Percentiles rank a stretch among this genome's conserved stretches.
phyloP scores from a whole-genome alignment of 768 basidiomycete genomes.

The Pisolithus orientalis region DNA sequence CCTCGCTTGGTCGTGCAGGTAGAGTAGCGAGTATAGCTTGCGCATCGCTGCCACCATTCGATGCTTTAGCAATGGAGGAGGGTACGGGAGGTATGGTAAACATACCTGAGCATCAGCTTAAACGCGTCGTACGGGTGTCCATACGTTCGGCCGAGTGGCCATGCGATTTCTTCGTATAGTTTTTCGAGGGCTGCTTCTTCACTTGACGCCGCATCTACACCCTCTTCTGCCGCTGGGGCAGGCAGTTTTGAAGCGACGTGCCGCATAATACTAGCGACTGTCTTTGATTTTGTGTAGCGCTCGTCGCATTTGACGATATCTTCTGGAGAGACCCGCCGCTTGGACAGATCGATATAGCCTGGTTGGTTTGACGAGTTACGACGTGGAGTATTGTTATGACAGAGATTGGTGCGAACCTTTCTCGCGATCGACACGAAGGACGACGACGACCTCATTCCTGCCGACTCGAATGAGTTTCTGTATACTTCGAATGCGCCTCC shows the following conservation, averaged over 20 bases:
- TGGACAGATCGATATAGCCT: conserved; percentile 99
- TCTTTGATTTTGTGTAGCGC: conserved; percentile 95
- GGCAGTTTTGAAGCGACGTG: conserved; percentile 85
- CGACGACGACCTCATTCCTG: conserved; percentile 97
- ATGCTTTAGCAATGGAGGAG: background rate
- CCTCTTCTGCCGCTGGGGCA: conserved; percentile 26
- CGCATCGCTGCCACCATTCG: conserved; percentile 42
- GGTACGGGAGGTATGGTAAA: conserved; percentile 1
- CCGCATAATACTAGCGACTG: conserved; percentile 88
- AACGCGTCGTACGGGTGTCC: conserved; percentile 98
- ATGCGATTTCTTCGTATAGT: conserved; percentile 86
- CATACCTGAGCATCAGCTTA: conserved; percentile 91
- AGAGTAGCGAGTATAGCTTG: conserved; percentile 80
- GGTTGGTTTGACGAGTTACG: background rate
- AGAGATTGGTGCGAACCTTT: conserved; percentile 59
- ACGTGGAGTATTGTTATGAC: background rate
- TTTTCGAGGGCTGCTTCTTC: conserved; percentile 80
- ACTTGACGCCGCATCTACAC: conserved; percentile 32
- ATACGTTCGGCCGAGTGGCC: conserved; percentile 89
- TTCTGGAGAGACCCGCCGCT: conserved; percentile 95
- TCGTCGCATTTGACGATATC: conserved; percentile 99
- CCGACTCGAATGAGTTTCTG: conserved; percentile 98
- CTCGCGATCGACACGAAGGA: conserved; percentile 96
- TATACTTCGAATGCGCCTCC: conserved; percentile 93
- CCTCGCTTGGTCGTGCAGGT: conserved; percentile 45